These are phyloP conservation scores for Sclerotinia minor DNA, from an alignment of 2,329 filamentous ascomycete species.

Conservation along the genomic window DNA sequence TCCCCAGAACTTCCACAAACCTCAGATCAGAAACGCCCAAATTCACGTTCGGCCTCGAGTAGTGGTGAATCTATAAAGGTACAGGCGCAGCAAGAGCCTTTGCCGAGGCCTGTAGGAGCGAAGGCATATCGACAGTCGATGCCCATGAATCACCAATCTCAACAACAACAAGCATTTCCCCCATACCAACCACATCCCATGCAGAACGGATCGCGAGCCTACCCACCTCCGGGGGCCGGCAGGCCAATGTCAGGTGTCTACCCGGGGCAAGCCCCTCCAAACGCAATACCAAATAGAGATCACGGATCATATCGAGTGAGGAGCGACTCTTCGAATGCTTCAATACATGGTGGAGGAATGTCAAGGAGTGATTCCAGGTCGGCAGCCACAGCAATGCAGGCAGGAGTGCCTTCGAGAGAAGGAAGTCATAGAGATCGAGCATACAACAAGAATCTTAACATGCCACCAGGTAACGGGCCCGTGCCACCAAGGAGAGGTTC, in stretches of 20 bases:
- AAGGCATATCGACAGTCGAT: slow-evolving; percentile 47
- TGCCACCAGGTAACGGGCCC: slow-evolving; percentile 56
- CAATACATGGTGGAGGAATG: slow-evolving; percentile 53
- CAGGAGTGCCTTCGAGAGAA: slow-evolving; percentile 65
- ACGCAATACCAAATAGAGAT: slow-evolving; percentile 44
- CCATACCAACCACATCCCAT: slow-evolving; percentile 48
- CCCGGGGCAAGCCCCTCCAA: slow-evolving; percentile 44
- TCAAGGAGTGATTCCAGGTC: slow-evolving; percentile 62
- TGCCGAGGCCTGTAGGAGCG: slow-evolving; percentile 35
- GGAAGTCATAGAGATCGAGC: slow-evolving; percentile 67
- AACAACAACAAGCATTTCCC: slow-evolving; percentile 46
- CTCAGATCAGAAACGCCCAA: slow-evolving; percentile 30
- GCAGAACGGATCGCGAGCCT: slow-evolving; percentile 43
- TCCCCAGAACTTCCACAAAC: slow-evolving; percentile 28
- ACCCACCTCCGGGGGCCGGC: slow-evolving; percentile 41
- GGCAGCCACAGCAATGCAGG: slow-evolving; percentile 57
- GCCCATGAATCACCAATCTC: slow-evolving; percentile 47
- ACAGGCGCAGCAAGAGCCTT: slow-evolving; percentile 30
- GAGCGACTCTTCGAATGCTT: slow-evolving; percentile 59
- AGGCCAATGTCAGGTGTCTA: slow-evolving; percentile 52
- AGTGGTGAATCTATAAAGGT: slow-evolving; percentile 39
- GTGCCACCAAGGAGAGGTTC: slow-evolving; percentile 76
- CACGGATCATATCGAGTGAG: slow-evolving; percentile 54
- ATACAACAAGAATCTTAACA: slow-evolving; percentile 60
- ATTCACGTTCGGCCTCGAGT: slow-evolving; percentile 35